Base-by-base conservation (phyloP, 2,329 filamentous ascomycete species). In the Rhynchosporium graminicola region DNA sequence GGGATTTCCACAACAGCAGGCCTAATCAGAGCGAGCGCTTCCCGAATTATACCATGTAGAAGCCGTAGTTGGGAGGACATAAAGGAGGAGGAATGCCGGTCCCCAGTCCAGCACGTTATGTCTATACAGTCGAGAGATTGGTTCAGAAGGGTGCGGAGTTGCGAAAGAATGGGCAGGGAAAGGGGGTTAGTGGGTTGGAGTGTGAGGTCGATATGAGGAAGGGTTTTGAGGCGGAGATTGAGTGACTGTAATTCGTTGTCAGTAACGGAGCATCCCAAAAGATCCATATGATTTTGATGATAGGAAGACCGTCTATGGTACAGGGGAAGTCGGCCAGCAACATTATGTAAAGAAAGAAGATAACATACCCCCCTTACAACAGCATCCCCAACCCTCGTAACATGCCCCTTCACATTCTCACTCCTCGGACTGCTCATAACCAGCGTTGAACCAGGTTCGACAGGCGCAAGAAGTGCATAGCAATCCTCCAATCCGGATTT, bases 341-440 rank as follows among this genome's bases (percentile, higher is more conserved):
- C 20, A 20, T 20, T 20, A 20, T 20, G 20, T 20, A n/a, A n/a
- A 29, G 40, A 28, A 51, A 42, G 43, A 13, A 20, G 20, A 13
- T 13, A 62, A 82, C 87, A 70, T 80, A 93, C 91, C 68, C 92
- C 94, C 75, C 96, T 97, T 66, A 96, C 89, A 67, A 99, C 89
- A 57, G 89, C 87, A n/a, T 91, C 91, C 45, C 95, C 95, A 42
- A 96, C 86, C 59, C 95, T 86, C 0, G 94, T 98, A 64, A 98
- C 86, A 70, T 92, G 91, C 20, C 95, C 95, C 76, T 99, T 99
- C 66, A 98, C 87, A 68, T 85, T 87, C 78, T 99, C 95, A 60
- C 91, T 94, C 61, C 93, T 86, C 61, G 89, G 84, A 13, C 93
- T 96, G 65, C 90, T 95, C 68, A 99, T 83, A 36, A 95, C 93